A percentile compares a stretch with the other conserved stretches of the same genome.
Evolutionary conservation across 2,329 filamentous ascomycete species (phyloP).

Genomic region (Pyricularia sp.): DNA sequence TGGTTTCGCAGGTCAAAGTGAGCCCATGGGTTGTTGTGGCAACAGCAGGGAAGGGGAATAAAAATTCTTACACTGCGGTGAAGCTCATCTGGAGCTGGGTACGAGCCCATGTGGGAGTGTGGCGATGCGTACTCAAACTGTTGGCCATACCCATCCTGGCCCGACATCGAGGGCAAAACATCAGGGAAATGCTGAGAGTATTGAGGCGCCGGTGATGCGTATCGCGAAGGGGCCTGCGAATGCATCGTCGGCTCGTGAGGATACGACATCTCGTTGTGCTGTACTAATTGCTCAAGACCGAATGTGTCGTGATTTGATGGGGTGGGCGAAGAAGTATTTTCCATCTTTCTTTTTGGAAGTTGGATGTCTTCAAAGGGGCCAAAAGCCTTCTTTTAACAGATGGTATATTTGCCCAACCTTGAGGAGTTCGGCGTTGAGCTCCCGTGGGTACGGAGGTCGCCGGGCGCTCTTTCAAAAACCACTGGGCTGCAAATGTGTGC

Average conservation of each 20-base stretch:
- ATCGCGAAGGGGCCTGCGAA: constrained; percentile 26
- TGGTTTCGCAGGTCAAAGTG: background rate
- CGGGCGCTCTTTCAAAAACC: background rate
- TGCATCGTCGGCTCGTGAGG: constrained; percentile 17
- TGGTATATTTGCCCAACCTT: background rate
- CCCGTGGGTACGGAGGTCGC: background rate
- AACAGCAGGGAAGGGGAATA: background rate
- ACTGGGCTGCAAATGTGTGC: background rate
- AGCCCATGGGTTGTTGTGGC: background rate
- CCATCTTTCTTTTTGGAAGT: constrained; percentile 19
- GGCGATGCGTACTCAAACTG: background rate
- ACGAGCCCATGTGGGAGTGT: background rate
- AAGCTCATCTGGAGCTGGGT: background rate
- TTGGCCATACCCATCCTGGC: constrained; percentile 15
- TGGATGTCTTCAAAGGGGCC: background rate
- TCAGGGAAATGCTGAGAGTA: constrained; percentile 7
- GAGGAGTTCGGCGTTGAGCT: background rate
- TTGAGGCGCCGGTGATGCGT: constrained; percentile 27
- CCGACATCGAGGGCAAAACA: constrained; percentile 14
- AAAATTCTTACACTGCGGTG: background rate
- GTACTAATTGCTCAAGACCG: constrained; percentile 32
- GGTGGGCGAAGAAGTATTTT: constrained; percentile 33
- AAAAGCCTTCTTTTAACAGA: background rate
- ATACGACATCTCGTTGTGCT: constrained; percentile 28
- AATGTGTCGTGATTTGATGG: constrained; percentile 28